These are phyloP conservation scores for Phaseolus coccineus DNA, from an alignment of 331 rosid species.

Conservation along the genomic window DNA sequence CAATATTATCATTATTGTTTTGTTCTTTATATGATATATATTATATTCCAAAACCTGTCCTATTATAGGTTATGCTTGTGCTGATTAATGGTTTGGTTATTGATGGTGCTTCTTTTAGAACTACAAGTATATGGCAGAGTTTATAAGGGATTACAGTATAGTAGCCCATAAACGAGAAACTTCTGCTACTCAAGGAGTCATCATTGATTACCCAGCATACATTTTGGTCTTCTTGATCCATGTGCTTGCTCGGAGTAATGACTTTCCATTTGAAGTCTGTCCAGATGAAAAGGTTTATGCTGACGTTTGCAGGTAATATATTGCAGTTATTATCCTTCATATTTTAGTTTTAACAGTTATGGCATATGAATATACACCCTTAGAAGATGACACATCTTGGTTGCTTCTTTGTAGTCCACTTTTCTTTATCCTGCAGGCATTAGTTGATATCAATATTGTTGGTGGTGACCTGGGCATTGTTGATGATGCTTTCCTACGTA, in stretches of 20 bases:
- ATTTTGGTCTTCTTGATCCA: conserved; percentile 80
- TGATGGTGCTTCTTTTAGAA: conserved; percentile 67
- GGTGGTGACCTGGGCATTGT: conserved; percentile 66
- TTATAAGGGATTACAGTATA: conserved; percentile 76
- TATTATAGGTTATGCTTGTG: conserved; percentile 18
- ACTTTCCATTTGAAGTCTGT: conserved; percentile 64
- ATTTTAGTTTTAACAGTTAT: conserved; percentile 25
- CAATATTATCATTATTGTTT: conserved; percentile 12
- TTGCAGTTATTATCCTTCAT: conserved; percentile 30
- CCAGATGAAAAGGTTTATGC: conserved; percentile 68
- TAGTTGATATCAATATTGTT: conserved; percentile 56
- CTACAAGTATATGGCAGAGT: conserved; percentile 72
- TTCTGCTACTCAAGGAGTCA: conserved; percentile 62
- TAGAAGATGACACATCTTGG: conserved; percentile 43
- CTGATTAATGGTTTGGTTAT: conserved; percentile 40
- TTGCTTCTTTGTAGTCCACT: conserved; percentile 83
- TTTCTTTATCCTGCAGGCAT: conserved; percentile 67
- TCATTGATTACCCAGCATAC: conserved; percentile 76
- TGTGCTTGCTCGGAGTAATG: conserved; percentile 72
- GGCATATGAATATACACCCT: conserved; percentile 2
- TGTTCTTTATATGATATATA: conserved; percentile 12
- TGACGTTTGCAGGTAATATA: conserved; percentile 71
- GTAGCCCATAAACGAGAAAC: conserved; percentile 63
- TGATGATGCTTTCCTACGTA: conserved; percentile 62
- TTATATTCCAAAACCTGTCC: conserved; percentile 30